Percentiles rank a stretch among this genome's conserved stretches.
Conservation (phyloP, 192 early-diverging fungal species). For the Mortierella alpina region DNA sequence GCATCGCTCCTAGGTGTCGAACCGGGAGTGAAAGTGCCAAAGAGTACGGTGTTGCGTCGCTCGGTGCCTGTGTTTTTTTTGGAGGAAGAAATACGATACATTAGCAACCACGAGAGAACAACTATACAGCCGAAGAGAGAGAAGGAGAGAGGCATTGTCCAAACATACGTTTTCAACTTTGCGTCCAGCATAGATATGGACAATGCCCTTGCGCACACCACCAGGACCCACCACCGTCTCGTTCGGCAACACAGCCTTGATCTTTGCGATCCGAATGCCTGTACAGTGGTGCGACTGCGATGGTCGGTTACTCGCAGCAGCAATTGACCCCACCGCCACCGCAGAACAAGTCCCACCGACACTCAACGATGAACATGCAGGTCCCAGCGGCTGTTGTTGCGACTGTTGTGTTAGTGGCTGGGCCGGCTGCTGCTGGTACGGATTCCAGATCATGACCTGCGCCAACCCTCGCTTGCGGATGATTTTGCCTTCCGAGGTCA, state of each 20-base stretch:
- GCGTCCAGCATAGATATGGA: slow-evolving; percentile 60
- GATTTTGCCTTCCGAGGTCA: slow-evolving; percentile 34
- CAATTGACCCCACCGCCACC: neutral
- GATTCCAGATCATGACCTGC: slow-evolving; percentile 50
- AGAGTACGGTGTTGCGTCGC: slow-evolving; percentile 45
- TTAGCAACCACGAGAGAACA: neutral
- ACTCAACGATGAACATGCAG: slow-evolving; percentile 4
- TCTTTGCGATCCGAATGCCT: slow-evolving; percentile 54
- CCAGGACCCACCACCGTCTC: slow-evolving; percentile 39
- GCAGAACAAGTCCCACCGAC: neutral
- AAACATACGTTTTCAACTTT: slow-evolving; percentile 37
- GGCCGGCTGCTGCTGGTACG: slow-evolving; percentile 13
- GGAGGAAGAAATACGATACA: too few species aligned
- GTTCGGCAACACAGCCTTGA: slow-evolving; percentile 61
- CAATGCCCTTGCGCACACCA: slow-evolving; percentile 44
- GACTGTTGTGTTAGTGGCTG: neutral
- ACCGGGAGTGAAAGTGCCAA: slow-evolving; percentile 53
- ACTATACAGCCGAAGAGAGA: neutral
- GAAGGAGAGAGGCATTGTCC: too few species aligned
- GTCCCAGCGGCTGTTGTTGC: neutral
- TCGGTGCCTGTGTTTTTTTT: slow-evolving; percentile 9
- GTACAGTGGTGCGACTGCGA: slow-evolving; percentile 23
- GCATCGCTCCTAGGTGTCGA: slow-evolving; percentile 32
- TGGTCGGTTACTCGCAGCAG: slow-evolving; percentile 2
- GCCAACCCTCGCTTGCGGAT: slow-evolving; percentile 34